These are phyloP conservation scores for Backusella mclennaniae DNA, from an alignment of 192 early-diverging fungal genomes.

Conservation along the genomic window DNA sequence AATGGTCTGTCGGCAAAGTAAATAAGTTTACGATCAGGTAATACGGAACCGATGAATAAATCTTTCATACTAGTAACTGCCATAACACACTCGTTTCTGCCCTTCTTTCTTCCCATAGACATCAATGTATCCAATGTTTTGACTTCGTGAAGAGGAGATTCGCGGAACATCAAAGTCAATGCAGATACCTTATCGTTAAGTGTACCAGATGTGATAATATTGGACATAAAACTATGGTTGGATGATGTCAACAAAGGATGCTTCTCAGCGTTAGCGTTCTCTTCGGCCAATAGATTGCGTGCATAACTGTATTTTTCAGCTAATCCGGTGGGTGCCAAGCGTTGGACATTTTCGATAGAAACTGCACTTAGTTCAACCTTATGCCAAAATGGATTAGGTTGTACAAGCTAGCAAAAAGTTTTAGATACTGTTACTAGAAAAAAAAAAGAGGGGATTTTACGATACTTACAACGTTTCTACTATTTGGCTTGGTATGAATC, in stretches of 20 bases:
- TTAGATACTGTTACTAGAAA: background rate
- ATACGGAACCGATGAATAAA: slow-evolving; percentile 73
- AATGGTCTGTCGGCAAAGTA: slow-evolving; percentile 94
- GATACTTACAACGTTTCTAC: background rate
- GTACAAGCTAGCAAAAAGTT: slow-evolving; percentile 15
- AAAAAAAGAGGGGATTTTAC: background rate
- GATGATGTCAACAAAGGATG: slow-evolving; percentile 63
- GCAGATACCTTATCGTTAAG: slow-evolving; percentile 92
- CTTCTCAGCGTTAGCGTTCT: slow-evolving; percentile 59
- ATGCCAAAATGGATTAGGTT: slow-evolving; percentile 37
- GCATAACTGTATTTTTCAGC: slow-evolving; percentile 43
- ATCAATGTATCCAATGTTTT: slow-evolving; percentile 73
- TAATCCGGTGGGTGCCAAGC: slow-evolving; percentile 8
- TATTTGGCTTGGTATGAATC: background rate
- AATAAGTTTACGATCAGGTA: slow-evolving; percentile 88
- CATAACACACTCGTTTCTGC: slow-evolving; percentile 80
- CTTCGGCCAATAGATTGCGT: slow-evolving; percentile 59
- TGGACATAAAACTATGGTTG: slow-evolving; percentile 84
- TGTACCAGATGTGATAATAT: slow-evolving; percentile 90
- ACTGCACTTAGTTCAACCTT: slow-evolving; percentile 10
- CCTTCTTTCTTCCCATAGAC: slow-evolving; percentile 88
- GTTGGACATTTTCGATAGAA: background rate
- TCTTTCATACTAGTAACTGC: slow-evolving; percentile 89
- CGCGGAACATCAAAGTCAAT: slow-evolving; percentile 87
- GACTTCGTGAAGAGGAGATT: slow-evolving; percentile 84